phyloP scores from a whole-genome alignment of 257 asterid species.

The Solanum dulcamara region DNA sequence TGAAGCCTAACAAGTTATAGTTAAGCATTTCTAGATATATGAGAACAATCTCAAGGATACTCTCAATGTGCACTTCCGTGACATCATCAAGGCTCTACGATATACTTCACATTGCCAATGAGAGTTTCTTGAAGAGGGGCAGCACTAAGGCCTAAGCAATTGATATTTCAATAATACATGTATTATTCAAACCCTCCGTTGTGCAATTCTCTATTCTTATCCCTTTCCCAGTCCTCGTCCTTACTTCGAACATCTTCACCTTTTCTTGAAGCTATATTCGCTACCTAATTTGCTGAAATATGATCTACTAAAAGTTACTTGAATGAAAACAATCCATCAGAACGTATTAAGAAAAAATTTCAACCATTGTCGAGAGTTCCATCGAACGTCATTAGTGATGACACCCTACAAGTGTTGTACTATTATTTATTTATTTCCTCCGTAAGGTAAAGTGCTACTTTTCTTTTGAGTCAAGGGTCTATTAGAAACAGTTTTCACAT shows the following conservation, averaged over 20 bases:
- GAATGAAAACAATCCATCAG: not conserved
- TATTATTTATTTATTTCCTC: not conserved
- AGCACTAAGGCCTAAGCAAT: too few relatives aligned
- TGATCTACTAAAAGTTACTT: not conserved
- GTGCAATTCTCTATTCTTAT: not conserved
- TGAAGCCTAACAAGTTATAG: not conserved
- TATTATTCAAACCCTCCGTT: not conserved
- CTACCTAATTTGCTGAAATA: not conserved
- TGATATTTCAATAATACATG: not conserved
- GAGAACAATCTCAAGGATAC: too few relatives aligned
- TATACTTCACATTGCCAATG: too few relatives aligned
- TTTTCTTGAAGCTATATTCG: not conserved
- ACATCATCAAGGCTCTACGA: too few relatives aligned
- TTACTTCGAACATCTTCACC: not conserved
- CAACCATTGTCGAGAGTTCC: not conserved
- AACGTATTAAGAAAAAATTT: not conserved
- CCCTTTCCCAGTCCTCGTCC: not conserved
- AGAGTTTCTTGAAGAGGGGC: too few relatives aligned
- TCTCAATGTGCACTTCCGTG: too few relatives aligned
- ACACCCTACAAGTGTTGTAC: not conserved
- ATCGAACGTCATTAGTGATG: not conserved
- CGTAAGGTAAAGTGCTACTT: not conserved
- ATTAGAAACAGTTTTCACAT: not conserved
- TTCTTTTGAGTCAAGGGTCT: not conserved
- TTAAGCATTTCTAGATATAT: not conserved